Conservation (phyloP, 148 eudicot genomes). For the Rhododendron simsii region DNA sequence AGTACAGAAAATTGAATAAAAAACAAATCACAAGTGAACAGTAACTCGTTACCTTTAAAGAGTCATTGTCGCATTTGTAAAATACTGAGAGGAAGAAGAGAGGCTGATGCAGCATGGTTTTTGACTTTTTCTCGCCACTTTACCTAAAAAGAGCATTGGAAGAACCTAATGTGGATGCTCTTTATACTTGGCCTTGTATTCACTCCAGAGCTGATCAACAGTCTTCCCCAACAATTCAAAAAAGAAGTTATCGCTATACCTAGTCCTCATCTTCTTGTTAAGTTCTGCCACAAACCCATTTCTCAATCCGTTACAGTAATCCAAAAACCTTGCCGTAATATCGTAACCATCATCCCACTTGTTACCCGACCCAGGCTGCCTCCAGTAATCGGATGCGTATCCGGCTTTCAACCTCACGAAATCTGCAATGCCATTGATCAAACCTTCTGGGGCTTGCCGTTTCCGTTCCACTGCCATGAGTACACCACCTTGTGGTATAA, state of each 20-base stretch:
- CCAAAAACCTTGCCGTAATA: constrained; percentile 8
- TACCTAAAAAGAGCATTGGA: too few species aligned
- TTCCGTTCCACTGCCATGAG: constrained; percentile 22
- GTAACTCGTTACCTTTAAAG: too few species aligned
- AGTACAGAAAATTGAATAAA: too few species aligned
- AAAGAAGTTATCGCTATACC: constrained; percentile 14
- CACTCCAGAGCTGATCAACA: constrained; percentile 18
- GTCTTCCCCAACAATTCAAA: constrained; percentile 30
- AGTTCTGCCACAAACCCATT: constrained; percentile 21
- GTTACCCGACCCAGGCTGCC: constrained; percentile 6
- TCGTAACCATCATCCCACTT: constrained; percentile 18
- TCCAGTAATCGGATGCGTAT: not conserved
- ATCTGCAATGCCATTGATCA: constrained; percentile 25
- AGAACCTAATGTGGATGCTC: too few species aligned
- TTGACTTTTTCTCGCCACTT: too few species aligned
- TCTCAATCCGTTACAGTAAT: constrained; percentile 17
- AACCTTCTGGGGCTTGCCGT: not conserved
- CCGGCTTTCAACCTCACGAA: constrained; percentile 20
- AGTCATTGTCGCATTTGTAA: too few species aligned
- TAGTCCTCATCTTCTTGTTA: constrained; percentile 26
- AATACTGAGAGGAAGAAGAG: too few species aligned
- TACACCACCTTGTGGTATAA: constrained; percentile 26
- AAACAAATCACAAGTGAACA: too few species aligned
- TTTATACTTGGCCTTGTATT: constrained; percentile 24
- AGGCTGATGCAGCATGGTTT: too few species aligned